Base-by-base conservation (phyloP, 2,329 filamentous ascomycete genomes). In the Hymenotorrendiella dingleyae region DNA sequence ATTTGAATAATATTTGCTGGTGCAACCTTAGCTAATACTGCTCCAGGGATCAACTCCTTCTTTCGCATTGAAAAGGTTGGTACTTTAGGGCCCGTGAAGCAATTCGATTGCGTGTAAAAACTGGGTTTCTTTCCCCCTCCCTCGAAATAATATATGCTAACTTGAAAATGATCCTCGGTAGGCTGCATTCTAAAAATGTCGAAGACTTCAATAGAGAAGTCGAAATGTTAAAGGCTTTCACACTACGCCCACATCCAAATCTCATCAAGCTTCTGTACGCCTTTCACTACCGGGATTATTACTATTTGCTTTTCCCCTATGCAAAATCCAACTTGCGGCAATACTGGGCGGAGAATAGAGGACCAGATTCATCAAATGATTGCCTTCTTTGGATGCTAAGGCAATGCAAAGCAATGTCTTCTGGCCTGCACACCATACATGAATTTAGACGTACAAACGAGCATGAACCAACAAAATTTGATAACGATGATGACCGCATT, bases 251-350 rank as follows among this genome's bases (percentile, higher is more conserved):
- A 34, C 49, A 52, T 40, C 32, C 33, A 12, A 52, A 60, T 24
- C 30, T 60, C 10, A 46, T 61, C 9, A 47, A 50, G 16, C 53
- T 61, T 4, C 44, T 59, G 4, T 54, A 52, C 12, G 60, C 55
- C 0, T 61, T 46, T 30, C 34, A 40, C 12, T 44, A 45, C 19
- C 37, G 42, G 20, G 29, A 24, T 0, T 40, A 45, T 9, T 55
- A 48, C 29, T 49, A 57, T 23, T 24, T 61, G 11, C 47, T 62
- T 6, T 58, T 62, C 23, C 58, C 55, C 11, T 58, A 36, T 19
- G 58, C 59, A 7, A 41, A 56, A 19, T 46, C 21, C 1, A 58
- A 53, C 23, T 29, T 62, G 4, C 40, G 50, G 14, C 30, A 42
- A 14, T 61, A 53, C 23, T 62, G 58, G 59, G 21, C 44, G 10